Evolutionary conservation across 1,139 yeast species (phyloP).

Genomic region (Chernovozyma sophiae-reginae): DNA sequence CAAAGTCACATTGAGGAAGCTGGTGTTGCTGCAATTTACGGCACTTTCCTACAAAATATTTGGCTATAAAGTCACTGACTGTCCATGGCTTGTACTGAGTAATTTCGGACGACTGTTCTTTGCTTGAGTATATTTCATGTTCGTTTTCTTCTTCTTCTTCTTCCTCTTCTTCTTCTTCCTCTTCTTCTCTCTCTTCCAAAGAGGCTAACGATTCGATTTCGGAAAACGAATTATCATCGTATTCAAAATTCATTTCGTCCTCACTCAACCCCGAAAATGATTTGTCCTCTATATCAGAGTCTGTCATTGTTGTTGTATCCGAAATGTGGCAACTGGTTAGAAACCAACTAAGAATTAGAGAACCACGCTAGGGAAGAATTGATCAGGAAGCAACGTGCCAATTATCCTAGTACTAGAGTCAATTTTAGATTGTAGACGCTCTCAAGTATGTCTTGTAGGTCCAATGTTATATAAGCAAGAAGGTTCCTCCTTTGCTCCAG

Average conservation of each 20-base stretch:
- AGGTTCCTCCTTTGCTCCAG: too few species aligned
- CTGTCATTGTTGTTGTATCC: not conserved
- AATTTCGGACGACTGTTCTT: not conserved
- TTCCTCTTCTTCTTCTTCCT: not conserved
- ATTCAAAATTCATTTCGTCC: slow-evolving; percentile 16
- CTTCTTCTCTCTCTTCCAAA: not conserved
- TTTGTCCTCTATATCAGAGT: not conserved
- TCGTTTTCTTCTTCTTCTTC: not conserved
- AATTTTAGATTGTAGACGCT: too few species aligned
- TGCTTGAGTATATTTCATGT: too few species aligned
- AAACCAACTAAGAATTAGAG: too few species aligned
- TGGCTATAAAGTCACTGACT: slow-evolving; percentile 20
- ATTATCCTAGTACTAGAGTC: too few species aligned
- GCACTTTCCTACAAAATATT: slow-evolving; percentile 16
- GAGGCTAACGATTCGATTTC: not conserved
- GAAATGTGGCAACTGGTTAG: not conserved
- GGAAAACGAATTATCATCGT: slow-evolving; percentile 13
- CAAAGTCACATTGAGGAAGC: slow-evolving; percentile 30
- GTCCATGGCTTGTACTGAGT: slow-evolving; percentile 25
- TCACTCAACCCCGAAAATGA: not conserved
- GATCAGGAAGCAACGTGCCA: too few species aligned
- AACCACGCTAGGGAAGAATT: too few species aligned
- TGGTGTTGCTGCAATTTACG: slow-evolving; percentile 18
- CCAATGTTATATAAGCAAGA: too few species aligned
- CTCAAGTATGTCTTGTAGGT: too few species aligned